Evolutionary conservation across 2,329 filamentous ascomycete species (phyloP), one percentile per base, ranked within the genome.

Genomic region (Xylaria sp.): DNA sequence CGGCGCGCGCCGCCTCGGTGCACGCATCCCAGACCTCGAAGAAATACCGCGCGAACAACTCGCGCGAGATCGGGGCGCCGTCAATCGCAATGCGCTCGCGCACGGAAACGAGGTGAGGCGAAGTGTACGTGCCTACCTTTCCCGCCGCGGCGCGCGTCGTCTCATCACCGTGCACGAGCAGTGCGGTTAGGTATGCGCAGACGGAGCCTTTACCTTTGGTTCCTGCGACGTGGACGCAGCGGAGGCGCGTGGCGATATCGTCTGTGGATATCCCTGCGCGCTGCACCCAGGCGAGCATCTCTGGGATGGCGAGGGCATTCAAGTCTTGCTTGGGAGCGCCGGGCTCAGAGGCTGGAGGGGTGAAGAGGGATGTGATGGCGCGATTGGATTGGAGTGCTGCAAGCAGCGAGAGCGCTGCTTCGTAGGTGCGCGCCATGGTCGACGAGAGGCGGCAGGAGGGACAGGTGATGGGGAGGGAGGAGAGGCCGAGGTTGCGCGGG

Each of bases 181-280:
- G 77, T 2, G 80, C 76, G n/a, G 91, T 91, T 18, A 91, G 83
- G 72, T 92, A 93, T 8, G 92, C 89, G 65, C 89, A 91, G 0
- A 91, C 92, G 2, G 90, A 94, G 47, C 92, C 92, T 74, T 97
- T 97, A 61, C 93, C 93, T 73, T 97, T 97, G 3, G 92, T 97
- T 10, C 93, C 93, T 1, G 93, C 90, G 51, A 97, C 86, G 72
- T 97, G 93, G 62, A 97, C 85, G 65, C 80, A 81, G 13, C 74
- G 57, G 2, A 70, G 63, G 4, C 16, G 49, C 10, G 52, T 16
- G 2, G 56, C 58, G 57, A 83, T 76, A 64, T 79, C 76, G 0
- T 67, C 57, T 1, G 73, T 73, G 75, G 87, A 76, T 75, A 96
- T 90, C 53, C 91, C 91, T 57, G 90, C 86, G 62, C 88, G 88